Base-by-base conservation (phyloP, 331 rosid species). In the Stylosanthes scabra region DNA sequence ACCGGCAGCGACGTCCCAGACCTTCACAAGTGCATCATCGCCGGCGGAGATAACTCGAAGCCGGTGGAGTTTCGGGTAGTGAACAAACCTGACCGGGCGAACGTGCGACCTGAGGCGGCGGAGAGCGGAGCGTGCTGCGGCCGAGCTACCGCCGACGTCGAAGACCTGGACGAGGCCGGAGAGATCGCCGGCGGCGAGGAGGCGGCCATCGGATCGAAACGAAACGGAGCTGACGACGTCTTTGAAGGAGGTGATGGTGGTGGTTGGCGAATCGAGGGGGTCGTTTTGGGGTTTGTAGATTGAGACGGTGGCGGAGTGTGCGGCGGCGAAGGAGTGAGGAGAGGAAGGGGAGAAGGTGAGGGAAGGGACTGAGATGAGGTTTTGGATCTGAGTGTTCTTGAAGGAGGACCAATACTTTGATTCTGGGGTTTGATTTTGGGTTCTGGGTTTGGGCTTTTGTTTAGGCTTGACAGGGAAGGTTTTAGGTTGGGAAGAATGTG, bases 371-470 rank as follows among this genome's bases (percentile, higher is more conserved):
- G 97, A 82, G 77, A 87, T 74, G 27, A 86, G 91, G 10, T 83
- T 55, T 0, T 92, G 86, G 75, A 90, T 86, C 74, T 95, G 88
- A 10, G 73, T 74, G 50, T 80, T 68, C 59, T 86, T 89, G 88
- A 91, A 90, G 74, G 99, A 95, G 27, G 96, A 90, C 97, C 99
- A 95, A 83, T 88, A 90, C 15, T 84, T 87, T 1, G 97, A 95
- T 80, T 95, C 97, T 0, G 88, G 34, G 7, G 93, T 87, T 80
- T 86, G 77, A 2, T 74, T 78, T 9, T 72, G 84, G 2, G 84
- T 86, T 72, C 96, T 78, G 4, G 92, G 80, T 70, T 94, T 93
- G 0, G 97, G 52, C 77, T 84, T 95, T 11, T 84, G 81, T 82
- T 90, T 95, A 0, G 97, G 89, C 63, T 87, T 95, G 1, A 92